Evolutionary conservation across 1,284 basidiomycete species (phyloP), one percentile per base, ranked within the genome.

Genomic region (Prillingera fragicola): DNA sequence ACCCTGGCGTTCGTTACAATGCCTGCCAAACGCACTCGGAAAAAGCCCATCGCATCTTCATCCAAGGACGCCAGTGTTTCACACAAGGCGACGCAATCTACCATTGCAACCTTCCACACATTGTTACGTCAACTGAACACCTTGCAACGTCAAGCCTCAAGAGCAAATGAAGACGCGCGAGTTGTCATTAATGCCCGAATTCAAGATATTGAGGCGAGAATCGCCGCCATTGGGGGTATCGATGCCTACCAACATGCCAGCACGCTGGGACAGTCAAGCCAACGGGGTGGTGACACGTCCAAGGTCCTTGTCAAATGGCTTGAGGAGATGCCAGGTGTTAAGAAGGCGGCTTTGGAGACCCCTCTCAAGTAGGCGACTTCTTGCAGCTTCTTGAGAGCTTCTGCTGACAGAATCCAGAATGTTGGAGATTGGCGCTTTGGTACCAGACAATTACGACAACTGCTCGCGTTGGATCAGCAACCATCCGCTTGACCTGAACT

Each of bases 271-370:
- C 88, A 92, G 63, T 78, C 81, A 5, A 75, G 71, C 12, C 83
- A 88, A 51, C 73, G 88, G 43, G 88, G 88, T 14, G 88, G 88
- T 5, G 88, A 88, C 13, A 86, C 83, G 56, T 85, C 89, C 59
- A 84, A 80, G 57, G 74, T 89, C 1, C 71, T 90, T 18, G 77
- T 91, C 35, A 63, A 57, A 19, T 92, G 87, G 86, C 65, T 91
- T 50, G 77, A 77, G 51, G 79, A 80, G 39, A 58, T 81, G 48
- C 70, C 73, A 3, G 22, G 50, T 3, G 12, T 13, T 12, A 8
- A 13, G 8, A 3, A 24, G 7, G n/a, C n/a, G n/a, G n/a, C n/a
- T 10, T 12, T 26, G 5, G 19, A 12, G 6, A 7, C 14, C 3
- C 43, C 37, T 21, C 22, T 45, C 5, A 38, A 26, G 50, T 48